Evolutionary conservation across 2,329 filamentous ascomycete species (phyloP), one percentile per base, ranked within the genome.

Genomic region (Coniella vitis): DNA sequence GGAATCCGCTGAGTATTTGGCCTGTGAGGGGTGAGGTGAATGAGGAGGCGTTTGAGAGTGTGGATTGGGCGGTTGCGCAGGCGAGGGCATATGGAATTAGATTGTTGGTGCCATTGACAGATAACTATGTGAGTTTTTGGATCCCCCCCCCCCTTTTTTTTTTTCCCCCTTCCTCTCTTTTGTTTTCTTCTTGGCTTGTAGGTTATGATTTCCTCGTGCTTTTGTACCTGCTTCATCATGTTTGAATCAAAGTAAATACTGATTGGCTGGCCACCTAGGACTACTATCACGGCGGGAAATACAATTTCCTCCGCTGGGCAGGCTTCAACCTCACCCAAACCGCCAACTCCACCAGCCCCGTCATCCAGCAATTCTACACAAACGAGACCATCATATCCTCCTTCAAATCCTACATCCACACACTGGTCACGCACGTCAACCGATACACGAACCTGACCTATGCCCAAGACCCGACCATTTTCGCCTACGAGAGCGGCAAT

Each of bases 201-300:
- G n/a, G n/a, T n/a, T n/a, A 29, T 5, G 10, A 29, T 29, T 29
- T 5, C 10, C 25, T 29, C 25, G 25, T n/a, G n/a, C n/a, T n/a
- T n/a, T n/a, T n/a, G n/a, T n/a, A n/a, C n/a, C n/a, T n/a, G n/a
- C n/a, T n/a, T n/a, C n/a, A n/a, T n/a, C n/a, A n/a, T n/a, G n/a
- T n/a, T n/a, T n/a, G n/a, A n/a, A n/a, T n/a, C n/a, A n/a, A 29
- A 10, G 25, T 29, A 29, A 10, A 10, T 29, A 29, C 25, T 29
- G 25, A 29, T 29, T 29, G 25, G 10, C 5, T 5, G 5, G 25
- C 25, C 10, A n/a, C n/a, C 25, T 29, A 36, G 63, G 67, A 74
- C 56, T 74, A 74, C 54, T 75, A 74, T 57, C 72, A 74, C 52
- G 71, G 72, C 19, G 72, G 72, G 7, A 74, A 73, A 57, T 74